Evolutionary conservation across 306 rosid genomes (phyloP), one percentile per base, ranked within the genome.

Genomic region (Vigna hirtella): DNA sequence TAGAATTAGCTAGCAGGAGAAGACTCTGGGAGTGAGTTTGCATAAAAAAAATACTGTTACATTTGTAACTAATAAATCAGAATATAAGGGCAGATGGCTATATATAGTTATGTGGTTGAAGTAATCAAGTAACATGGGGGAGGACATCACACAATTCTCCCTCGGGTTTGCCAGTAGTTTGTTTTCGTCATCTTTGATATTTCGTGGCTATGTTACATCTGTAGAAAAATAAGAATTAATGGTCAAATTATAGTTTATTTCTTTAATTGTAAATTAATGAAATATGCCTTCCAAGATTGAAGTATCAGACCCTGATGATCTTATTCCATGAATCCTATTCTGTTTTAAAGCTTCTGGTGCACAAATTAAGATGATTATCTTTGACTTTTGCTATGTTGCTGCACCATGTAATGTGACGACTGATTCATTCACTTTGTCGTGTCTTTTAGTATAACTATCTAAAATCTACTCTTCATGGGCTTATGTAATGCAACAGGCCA

Each of bases 401-500:
- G 66, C 79, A 71, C 65, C 18, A 47, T 8, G 32, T 43, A 38
- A 7, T 40, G 43, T 36, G 49, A 59, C 15, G 53, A 52, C 64
- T 24, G 52, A 26, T 45, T 34, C 15, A 43, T 40, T 75, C 42
- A 65, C 22, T 64, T 61, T 80, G 20, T 67, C 72, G 20, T 63
- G 70, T 38, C 38, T 71, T 28, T 47, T 61, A 6, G 9, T 15
- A 3, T 66, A 38, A 56, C 28, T 8, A 73, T 83, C 61, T 73
- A 42, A 80, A 73, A 45, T 57, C 72, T 49, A 52, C 47, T 61
- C 49, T 53, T 81, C 24, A 26, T 70, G 67, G 66, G 63, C 80
- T 82, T 81, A 28, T 84, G 67, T 71, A 63, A 64, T 45, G 58
- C 82, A 68, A 83, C 96, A 96, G 99, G 85, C 98, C 38, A 86